These are phyloP conservation scores for Sarcocystis neurona DNA, from an alignment of 169 alveolate genomes.

Conservation along the genomic window DNA sequence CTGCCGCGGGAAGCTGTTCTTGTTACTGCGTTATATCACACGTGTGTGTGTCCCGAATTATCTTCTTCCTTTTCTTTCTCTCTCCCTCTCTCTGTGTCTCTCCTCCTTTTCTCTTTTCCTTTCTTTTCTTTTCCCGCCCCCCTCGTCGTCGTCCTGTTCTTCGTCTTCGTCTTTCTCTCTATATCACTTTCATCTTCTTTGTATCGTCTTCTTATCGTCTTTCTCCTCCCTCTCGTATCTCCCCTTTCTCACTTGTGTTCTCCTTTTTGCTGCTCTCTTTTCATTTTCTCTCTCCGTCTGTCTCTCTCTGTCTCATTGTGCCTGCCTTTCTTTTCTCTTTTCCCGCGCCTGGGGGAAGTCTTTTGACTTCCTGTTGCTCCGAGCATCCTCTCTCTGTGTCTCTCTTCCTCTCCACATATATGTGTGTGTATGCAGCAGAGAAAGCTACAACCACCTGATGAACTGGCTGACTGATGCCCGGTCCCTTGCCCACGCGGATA, in stretches of 20 bases:
- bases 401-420: no score
- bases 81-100: background rate
- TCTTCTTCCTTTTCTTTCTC: background rate
- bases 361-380: background rate
- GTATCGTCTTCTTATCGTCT: background rate
- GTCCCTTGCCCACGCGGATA: conserved; percentile 81
- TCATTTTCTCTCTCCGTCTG: background rate
- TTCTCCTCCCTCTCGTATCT: no score
- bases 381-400: background rate
- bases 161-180: background rate
- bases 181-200: background rate
- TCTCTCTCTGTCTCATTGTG: background rate
- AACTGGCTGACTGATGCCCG: conserved; percentile 83
- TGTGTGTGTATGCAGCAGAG: conserved; percentile 65
- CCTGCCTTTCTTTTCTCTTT: no score
- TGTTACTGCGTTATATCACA: background rate
- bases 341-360: background rate
- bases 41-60: background rate
- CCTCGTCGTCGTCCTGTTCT: background rate
- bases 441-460: conserved; percentile 77
- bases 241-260: background rate
- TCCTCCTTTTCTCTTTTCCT: background rate
- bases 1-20: background rate
- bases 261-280: background rate
- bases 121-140: background rate